These are phyloP conservation scores for Jaapia argillacea DNA, from an alignment of 768 basidiomycete species.

Conservation along the genomic window DNA sequence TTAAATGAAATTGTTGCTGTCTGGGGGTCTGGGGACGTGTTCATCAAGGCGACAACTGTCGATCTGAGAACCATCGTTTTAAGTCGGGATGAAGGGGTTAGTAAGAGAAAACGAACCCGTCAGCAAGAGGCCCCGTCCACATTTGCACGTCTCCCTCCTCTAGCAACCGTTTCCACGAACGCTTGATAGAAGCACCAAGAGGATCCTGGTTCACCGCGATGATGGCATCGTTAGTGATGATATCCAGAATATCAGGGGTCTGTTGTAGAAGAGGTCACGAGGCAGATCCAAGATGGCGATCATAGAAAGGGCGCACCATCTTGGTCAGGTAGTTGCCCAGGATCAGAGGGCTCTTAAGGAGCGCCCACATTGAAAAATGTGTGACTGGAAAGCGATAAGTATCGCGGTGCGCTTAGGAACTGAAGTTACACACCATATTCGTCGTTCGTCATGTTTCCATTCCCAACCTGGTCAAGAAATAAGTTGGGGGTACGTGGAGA, in stretches of 20 bases:
- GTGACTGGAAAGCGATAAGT: conserved; percentile 16
- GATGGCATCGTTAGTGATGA: conserved; percentile 28
- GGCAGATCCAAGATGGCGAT: background rate
- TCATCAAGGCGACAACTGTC: conserved; percentile 25
- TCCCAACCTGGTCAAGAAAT: conserved; percentile 15
- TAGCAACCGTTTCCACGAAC: conserved; percentile 22
- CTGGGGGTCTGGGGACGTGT: conserved; percentile 17
- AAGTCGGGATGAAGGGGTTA: background rate
- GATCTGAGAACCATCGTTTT: conserved; percentile 5
- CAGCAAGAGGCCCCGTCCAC: conserved; percentile 22
- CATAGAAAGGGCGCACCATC: conserved; percentile 17
- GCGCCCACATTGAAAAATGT: conserved; percentile 31
- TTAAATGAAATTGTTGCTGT: conserved; percentile 17
- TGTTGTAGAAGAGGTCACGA: conserved; percentile 3
- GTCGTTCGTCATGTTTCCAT: conserved; percentile 28
- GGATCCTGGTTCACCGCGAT: conserved; percentile 26
- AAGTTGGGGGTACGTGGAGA: background rate
- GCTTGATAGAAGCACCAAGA: conserved; percentile 18
- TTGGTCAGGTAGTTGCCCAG: conserved; percentile 28
- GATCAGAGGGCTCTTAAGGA: conserved; percentile 32
- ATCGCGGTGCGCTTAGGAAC: background rate
- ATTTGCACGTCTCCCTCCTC: conserved; percentile 21
- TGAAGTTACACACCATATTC: conserved; percentile 23
- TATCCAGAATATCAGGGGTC: conserved; percentile 24
- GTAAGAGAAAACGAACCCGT: conserved; percentile 16